Evolutionary conservation across 257 asterid genomes (phyloP).

Genomic region (Nicotiana tabacum): DNA sequence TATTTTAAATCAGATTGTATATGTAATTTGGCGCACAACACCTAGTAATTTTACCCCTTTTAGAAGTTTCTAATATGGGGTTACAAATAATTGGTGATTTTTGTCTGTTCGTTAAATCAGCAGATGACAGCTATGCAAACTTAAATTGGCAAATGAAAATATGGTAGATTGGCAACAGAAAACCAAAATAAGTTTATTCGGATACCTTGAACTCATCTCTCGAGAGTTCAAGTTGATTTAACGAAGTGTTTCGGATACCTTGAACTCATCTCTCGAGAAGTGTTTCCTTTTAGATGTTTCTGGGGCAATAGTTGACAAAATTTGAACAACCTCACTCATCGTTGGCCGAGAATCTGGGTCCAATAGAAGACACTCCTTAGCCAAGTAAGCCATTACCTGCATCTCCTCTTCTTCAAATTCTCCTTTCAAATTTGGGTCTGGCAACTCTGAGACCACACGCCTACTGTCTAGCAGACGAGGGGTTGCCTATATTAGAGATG

Average conservation of each 20-base stretch:
- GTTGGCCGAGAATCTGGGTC: conserved; percentile 96
- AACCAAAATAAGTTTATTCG: neutral
- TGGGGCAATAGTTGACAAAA: conserved; percentile 78
- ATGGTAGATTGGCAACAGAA: neutral
- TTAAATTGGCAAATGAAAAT: neutral
- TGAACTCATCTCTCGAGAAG: conserved; percentile 36
- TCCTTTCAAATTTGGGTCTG: conserved; percentile 71
- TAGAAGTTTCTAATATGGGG: neutral
- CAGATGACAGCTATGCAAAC: neutral
- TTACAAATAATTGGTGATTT: neutral
- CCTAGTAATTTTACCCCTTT: neutral
- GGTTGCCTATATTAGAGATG: conserved; percentile 50
- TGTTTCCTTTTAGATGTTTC: conserved; percentile 65
- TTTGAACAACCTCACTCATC: conserved; percentile 91
- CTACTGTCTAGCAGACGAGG: conserved; percentile 72
- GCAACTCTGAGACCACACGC: conserved; percentile 74
- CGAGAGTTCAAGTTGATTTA: conserved; percentile 11
- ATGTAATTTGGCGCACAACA: neutral
- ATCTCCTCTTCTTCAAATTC: conserved; percentile 71
- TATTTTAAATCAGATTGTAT: neutral
- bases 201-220: conserved; percentile 31
- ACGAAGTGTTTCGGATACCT: conserved; percentile 11
- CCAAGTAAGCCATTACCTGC: conserved; percentile 93
- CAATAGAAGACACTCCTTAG: conserved; percentile 83
- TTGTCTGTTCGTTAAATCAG: neutral